Conservation (phyloP, 2,329 filamentous ascomycete species). For the Fulvia fulva region DNA sequence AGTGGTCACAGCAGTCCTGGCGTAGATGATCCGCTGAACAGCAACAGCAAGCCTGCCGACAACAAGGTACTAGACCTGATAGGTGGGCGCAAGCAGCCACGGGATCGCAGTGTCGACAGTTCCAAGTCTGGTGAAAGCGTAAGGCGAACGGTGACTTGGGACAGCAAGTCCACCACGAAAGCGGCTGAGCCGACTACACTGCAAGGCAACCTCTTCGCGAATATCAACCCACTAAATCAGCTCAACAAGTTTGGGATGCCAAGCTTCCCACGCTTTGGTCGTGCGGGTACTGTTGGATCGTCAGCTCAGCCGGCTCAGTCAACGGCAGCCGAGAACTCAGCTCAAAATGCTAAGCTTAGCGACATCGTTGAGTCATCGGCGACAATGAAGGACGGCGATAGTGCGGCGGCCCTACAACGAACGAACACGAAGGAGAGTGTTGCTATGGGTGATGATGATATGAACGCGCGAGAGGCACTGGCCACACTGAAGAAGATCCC, state of each 20-base stretch:
- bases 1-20: slow-evolving; percentile 33
- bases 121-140: slow-evolving; percentile 59
- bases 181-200: slow-evolving; percentile 13
- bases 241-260: slow-evolving; percentile 36
- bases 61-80: slow-evolving; percentile 69
- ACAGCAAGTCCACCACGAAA: slow-evolving; percentile 21
- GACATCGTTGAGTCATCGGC: slow-evolving; percentile 26
- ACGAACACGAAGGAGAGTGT: slow-evolving; percentile 11
- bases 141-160: slow-evolving; percentile 32
- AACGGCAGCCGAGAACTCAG: slow-evolving; percentile 21
- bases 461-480: slow-evolving; percentile 42
- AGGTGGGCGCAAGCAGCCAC: slow-evolving; percentile 57
- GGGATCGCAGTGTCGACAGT: slow-evolving; percentile 77
- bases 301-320: slow-evolving; percentile 5
- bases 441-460: slow-evolving; percentile 31
- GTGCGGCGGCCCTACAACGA: slow-evolving; percentile 4
- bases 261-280: slow-evolving; percentile 34
- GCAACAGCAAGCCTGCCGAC: slow-evolving; percentile 31
- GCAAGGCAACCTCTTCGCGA: slow-evolving; percentile 25
- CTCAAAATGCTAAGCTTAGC: slow-evolving; percentile 22
- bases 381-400: slow-evolving; percentile 7
- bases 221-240: slow-evolving; percentile 34
- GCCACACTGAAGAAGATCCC: slow-evolving; percentile 44
- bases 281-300: slow-evolving; percentile 22
- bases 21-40: slow-evolving; percentile 28